Percentiles rank a stretch among this genome's conserved stretches.
These are phyloP conservation scores for Hymenoscyphus fructigenus DNA, from an alignment of 2,329 filamentous ascomycete genomes.

Conservation along the genomic window DNA sequence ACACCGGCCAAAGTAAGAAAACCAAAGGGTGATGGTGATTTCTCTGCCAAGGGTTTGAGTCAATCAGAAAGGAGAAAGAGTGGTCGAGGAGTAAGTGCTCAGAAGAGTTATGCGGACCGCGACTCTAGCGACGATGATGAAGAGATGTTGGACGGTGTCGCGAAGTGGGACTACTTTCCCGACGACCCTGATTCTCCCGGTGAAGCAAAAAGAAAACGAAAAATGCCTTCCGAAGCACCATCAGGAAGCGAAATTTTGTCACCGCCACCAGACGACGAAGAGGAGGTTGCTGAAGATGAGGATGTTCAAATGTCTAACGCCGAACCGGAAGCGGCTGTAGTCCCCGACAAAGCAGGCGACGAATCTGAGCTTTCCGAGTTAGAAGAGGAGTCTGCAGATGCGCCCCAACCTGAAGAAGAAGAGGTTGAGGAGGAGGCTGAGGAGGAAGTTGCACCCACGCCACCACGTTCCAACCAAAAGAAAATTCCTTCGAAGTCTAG, in stretches of 20 bases:
- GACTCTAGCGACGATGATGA: constrained; percentile 44
- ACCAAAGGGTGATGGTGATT: constrained; percentile 11
- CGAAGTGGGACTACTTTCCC: constrained; percentile 35
- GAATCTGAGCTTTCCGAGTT: constrained; percentile 9
- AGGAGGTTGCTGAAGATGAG: constrained; percentile 20
- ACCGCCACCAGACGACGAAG: constrained; percentile 18
- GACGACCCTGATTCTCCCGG: constrained; percentile 34
- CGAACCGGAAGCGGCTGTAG: constrained; percentile 12
- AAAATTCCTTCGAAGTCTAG: constrained; percentile 11
- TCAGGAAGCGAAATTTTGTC: neutral
- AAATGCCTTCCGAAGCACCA: neutral
- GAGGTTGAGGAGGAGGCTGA: constrained; percentile 33
- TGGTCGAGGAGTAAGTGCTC: constrained; percentile 40
- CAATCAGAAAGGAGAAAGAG: constrained; percentile 37
- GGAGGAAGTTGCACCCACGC: constrained; percentile 19
- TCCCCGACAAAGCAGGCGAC: constrained; percentile 12
- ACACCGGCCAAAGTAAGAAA: constrained; percentile 34
- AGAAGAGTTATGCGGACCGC: constrained; percentile 39
- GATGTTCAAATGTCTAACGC: constrained; percentile 10
- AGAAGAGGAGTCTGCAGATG: constrained; percentile 12
- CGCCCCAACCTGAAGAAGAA: constrained; percentile 32
- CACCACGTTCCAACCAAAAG: constrained; percentile 19
- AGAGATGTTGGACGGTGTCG: constrained; percentile 39
- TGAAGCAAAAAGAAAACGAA: constrained; percentile 1
- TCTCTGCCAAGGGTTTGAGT: constrained; percentile 20